Conservation (phyloP, 2,329 filamentous ascomycete genomes). For the Arthrinium puccinioides region DNA sequence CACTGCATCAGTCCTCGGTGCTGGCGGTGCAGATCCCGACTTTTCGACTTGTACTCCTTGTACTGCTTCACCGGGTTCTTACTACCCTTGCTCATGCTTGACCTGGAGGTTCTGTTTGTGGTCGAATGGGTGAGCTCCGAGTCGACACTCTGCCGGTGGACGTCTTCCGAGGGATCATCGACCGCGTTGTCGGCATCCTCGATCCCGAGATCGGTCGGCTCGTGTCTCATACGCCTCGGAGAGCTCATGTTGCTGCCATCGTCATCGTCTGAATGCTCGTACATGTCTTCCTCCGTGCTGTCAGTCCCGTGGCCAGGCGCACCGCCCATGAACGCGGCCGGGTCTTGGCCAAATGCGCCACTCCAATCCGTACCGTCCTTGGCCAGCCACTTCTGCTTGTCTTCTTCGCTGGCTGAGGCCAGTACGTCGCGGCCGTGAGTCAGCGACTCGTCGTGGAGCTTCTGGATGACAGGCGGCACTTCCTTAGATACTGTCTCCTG, state of each 20-base stretch:
- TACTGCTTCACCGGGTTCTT: slow-evolving; percentile 50
- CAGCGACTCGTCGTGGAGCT: slow-evolving; percentile 75
- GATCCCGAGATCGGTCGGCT: slow-evolving; percentile 21
- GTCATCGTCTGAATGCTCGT: slow-evolving; percentile 25
- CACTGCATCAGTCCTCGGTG: slow-evolving; percentile 93
- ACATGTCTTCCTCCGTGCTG: slow-evolving; percentile 29
- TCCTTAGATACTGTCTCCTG: slow-evolving; percentile 62
- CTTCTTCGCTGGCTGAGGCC: slow-evolving; percentile 61
- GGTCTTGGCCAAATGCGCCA: slow-evolving; percentile 76
- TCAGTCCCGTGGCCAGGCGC: slow-evolving; percentile 17
- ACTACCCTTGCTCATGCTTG: slow-evolving; percentile 26
- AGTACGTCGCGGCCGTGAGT: slow-evolving; percentile 76
- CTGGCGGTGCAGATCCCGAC: slow-evolving; percentile 72
- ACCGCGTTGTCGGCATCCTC: slow-evolving; percentile 31
- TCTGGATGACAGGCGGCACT: slow-evolving; percentile 63
- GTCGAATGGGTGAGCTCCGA: slow-evolving; percentile 13
- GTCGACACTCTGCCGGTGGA: slow-evolving; percentile 2
- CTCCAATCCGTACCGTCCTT: slow-evolving; percentile 82
- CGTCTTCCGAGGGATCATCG: slow-evolving; percentile 5
- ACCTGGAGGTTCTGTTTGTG: slow-evolving; percentile 6
- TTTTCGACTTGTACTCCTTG: slow-evolving; percentile 59
- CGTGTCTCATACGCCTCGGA: slow-evolving; percentile 15
- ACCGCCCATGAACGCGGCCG: slow-evolving; percentile 39
- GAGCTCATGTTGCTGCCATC: slow-evolving; percentile 13
- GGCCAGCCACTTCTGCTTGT: slow-evolving; percentile 70